A percentile compares a stretch with the other conserved stretches of the same genome.
Conservation (phyloP, 176 grass and related monocot species). For the Hordeum vulgare region DNA sequence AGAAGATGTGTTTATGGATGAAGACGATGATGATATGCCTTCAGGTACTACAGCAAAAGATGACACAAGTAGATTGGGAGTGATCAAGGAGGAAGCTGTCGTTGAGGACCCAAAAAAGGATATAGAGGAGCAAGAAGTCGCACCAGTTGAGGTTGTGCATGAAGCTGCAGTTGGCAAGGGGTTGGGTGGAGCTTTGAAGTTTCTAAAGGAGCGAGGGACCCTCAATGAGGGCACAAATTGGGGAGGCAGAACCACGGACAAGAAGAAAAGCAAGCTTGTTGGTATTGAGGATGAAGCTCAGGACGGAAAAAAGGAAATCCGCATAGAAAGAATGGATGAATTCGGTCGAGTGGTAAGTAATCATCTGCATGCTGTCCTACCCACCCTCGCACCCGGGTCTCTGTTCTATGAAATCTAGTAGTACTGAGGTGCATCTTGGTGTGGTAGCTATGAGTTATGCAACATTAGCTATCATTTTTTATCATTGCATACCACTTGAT, state of each 20-base stretch:
- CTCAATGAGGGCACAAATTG: slow-evolving; percentile 83
- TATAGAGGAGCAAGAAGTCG: slow-evolving; percentile 52
- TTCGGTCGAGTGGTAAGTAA: slow-evolving; percentile 84
- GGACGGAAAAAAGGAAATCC: slow-evolving; percentile 84
- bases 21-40: slow-evolving; percentile 44
- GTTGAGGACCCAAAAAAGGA: slow-evolving; percentile 16
- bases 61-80: slow-evolving; percentile 24
- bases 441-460: not conserved
- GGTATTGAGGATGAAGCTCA: slow-evolving; percentile 25
- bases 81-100: slow-evolving; percentile 34
- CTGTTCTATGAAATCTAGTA: not conserved
- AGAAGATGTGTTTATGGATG: slow-evolving; percentile 86
- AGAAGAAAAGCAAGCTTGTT: slow-evolving; percentile 87
- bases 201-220: slow-evolving; percentile 65
- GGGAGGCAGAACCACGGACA: slow-evolving; percentile 89
- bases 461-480: not conserved
- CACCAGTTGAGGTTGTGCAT: slow-evolving; percentile 64
- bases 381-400: not conserved
- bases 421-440: not conserved
- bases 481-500: not conserved
- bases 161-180: slow-evolving; percentile 78
- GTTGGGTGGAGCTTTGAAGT: slow-evolving; percentile 75
- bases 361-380: not conserved
- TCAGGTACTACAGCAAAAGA: slow-evolving; percentile 33
- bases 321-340: slow-evolving; percentile 79